These are phyloP conservation scores for Tephrocybe sp. DNA, from an alignment of 768 basidiomycete genomes.

Conservation along the genomic window DNA sequence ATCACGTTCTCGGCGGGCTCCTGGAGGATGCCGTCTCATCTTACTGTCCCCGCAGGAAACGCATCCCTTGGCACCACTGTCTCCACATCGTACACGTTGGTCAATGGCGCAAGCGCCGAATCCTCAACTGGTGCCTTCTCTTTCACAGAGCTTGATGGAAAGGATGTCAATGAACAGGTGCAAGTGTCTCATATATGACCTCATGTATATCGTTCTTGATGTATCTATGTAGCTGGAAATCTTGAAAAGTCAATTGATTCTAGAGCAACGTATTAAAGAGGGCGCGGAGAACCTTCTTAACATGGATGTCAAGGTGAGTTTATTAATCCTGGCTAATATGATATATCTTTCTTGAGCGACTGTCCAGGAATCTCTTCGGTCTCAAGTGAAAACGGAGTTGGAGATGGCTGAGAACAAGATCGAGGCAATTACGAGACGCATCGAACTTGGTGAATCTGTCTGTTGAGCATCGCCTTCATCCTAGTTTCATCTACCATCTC, in stretches of 20 bases:
- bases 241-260: conserved; percentile 63
- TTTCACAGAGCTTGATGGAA: conserved; percentile 46
- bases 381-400: conserved; percentile 75
- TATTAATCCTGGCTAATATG: not conserved
- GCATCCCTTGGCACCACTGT: conserved; percentile 19
- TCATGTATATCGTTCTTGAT: not conserved
- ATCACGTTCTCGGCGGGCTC: not conserved
- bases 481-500: conserved; percentile 10
- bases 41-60: conserved; percentile 17
- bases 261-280: conserved; percentile 83
- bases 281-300: conserved; percentile 89
- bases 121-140: conserved; percentile 24
- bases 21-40: conserved; percentile 18
- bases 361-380: conserved; percentile 57
- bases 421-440: conserved; percentile 53
- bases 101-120: conserved; percentile 17
- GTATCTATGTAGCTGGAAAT: conserved; percentile 51
- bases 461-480: not conserved
- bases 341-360: not conserved
- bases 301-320: conserved; percentile 54
- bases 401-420: conserved; percentile 76
- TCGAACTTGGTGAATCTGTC: conserved; percentile 47
- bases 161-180: conserved; percentile 45
- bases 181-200: conserved; percentile 1
- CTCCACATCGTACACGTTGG: conserved; percentile 24